Conservation (phyloP, 2,329 filamentous ascomycete genomes). For the Fusarium bactridioides region DNA sequence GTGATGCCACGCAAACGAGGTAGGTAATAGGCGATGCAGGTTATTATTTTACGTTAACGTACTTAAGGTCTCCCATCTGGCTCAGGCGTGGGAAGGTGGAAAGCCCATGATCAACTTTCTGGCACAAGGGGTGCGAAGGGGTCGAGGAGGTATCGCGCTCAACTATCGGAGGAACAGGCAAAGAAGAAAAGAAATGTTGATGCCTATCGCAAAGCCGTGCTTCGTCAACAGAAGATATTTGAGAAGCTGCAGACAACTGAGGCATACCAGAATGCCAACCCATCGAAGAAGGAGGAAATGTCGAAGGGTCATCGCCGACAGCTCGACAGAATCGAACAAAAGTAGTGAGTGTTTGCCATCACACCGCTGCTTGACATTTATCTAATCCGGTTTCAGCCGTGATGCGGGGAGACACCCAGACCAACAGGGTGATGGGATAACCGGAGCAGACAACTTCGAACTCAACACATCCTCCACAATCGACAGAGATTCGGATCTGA, state of each 20-base stretch:
- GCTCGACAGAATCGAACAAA: not conserved
- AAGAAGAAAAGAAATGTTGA: not conserved
- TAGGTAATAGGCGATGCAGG: not conserved
- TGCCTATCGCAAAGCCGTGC: not conserved
- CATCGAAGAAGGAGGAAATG: not conserved
- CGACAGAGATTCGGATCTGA: not conserved
- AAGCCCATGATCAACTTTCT: not conserved
- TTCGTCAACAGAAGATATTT: not conserved
- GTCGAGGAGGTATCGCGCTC: not conserved
- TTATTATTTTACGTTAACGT: not conserved
- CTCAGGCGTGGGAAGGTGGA: not conserved
- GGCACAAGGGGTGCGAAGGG: not conserved
- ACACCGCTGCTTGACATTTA: not conserved
- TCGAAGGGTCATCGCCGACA: not conserved
- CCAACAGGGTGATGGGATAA: not conserved
- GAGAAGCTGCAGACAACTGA: not conserved
- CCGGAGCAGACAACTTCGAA: not conserved
- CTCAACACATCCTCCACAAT: not conserved
- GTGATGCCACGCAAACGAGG: not conserved
- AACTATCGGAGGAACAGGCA: not conserved
- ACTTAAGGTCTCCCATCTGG: not conserved
- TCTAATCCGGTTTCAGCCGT: not conserved
- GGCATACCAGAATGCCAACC: not conserved
- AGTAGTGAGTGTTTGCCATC: not conserved
- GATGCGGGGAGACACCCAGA: not conserved